Conservation (phyloP, 352 stramenopile species). For the Phytophthora palmivora region DNA sequence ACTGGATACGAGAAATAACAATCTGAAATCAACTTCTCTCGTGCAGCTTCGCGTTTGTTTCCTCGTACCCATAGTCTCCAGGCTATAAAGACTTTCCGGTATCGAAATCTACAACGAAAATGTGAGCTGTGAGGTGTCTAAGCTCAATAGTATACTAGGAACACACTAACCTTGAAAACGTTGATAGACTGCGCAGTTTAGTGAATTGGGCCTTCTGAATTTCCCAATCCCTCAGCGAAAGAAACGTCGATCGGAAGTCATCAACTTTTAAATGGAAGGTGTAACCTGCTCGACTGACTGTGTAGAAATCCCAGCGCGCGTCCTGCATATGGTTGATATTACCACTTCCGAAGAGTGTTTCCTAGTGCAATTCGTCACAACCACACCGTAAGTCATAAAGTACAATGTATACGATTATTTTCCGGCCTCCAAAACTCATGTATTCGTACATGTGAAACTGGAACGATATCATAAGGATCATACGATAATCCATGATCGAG, state of each 20-base stretch:
- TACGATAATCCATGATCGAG: constrained; percentile 54
- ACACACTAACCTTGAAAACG: constrained; percentile 58
- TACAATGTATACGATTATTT: too few species aligned
- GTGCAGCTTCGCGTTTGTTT: constrained; percentile 50
- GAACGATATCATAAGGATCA: constrained; percentile 75
- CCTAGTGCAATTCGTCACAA: constrained; percentile 7
- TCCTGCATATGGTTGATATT: constrained; percentile 35
- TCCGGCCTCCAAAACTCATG: too few species aligned
- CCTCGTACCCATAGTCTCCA: constrained; percentile 65
- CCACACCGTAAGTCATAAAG: background rate
- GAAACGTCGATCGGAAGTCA: constrained; percentile 49
- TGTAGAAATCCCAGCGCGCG: constrained; percentile 75
- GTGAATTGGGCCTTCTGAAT: constrained; percentile 55
- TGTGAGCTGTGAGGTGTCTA: too few species aligned
- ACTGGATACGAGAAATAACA: constrained; percentile 62
- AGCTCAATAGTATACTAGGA: background rate
- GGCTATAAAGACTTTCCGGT: constrained; percentile 64
- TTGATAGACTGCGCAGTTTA: constrained; percentile 35
- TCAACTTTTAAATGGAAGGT: constrained; percentile 70
- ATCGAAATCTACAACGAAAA: constrained; percentile 55
- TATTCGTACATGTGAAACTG: constrained; percentile 58
- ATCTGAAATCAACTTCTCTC: constrained; percentile 45
- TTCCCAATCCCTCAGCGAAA: constrained; percentile 59
- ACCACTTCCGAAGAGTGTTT: constrained; percentile 33
- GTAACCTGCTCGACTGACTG: constrained; percentile 59